Base-by-base conservation (phyloP, 176 grass and related monocot genomes). In the Lolium multiflorum region DNA sequence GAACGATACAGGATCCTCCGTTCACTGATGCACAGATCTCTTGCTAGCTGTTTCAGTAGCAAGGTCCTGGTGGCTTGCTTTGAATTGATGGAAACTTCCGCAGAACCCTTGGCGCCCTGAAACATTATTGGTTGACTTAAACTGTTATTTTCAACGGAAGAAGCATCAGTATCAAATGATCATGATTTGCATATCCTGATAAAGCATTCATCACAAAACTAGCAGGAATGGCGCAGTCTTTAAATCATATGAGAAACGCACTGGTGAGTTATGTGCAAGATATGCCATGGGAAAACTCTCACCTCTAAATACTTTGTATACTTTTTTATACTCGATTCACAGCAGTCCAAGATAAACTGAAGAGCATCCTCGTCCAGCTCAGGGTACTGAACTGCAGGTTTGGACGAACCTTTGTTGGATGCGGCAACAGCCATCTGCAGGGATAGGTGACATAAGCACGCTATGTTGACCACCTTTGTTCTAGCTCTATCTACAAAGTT, bases 341-440 rank as follows among this genome's bases (percentile, higher is more conserved):
- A 98, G 46, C 79, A 88, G 90, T 98, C 97, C 84, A 92, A 87
- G 79, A 98, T 89, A 87, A 92, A 98, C 92, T 96, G 97, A 89
- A 98, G 92, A 88, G 90, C 87, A 41, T 92, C 44, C 52, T 98
- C 97, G 62, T 98, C 94, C 61, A 96, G 82, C 72, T 96, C 89
- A 72, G 97, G 97, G 80, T 94, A 96, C 75, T 57, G 86, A 35
- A 92, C 60, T 66, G 67, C 63, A 56, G 64, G 52, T 69, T 94
- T 94, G n/a, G 82, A 75, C 41, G 90, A 72, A 79, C 70, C 92
- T 82, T 86, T 94, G 74, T 91, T 91, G 2, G 97, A 94, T 72
- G 97, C 90, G 71, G 90, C 97, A 82, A 78, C 82, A 89, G 92
- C 94, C 92, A 98, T 98, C 97, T 98, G 86, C 77, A 92, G 86